Conservation (phyloP, 495 filamentous ascomycete genomes). For the Viridothelium virens region DNA sequence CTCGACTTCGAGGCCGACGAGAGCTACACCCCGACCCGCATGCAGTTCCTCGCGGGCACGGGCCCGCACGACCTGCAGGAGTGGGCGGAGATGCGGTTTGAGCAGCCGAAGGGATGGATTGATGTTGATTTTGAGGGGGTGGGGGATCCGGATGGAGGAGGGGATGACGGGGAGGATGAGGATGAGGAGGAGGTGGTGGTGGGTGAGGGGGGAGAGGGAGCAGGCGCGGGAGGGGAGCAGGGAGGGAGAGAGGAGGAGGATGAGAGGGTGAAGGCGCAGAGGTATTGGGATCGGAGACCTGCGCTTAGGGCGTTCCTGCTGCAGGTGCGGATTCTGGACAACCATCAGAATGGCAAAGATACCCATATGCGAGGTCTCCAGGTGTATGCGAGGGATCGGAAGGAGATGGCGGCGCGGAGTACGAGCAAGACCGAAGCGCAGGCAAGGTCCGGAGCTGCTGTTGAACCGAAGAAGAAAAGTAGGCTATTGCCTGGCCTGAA, state of each 20-base stretch:
- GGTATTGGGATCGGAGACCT: slow-evolving; percentile 28
- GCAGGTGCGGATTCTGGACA: slow-evolving; percentile 81
- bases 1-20: slow-evolving; percentile 89
- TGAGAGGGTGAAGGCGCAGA: slow-evolving; percentile 17
- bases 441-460: neutral
- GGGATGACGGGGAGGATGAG: slow-evolving; percentile 28
- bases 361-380: slow-evolving; percentile 92
- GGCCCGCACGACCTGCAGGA: slow-evolving; percentile 78
- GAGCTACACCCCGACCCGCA: slow-evolving; percentile 92
- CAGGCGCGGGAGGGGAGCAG: slow-evolving; percentile 20
- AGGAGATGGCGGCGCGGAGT: slow-evolving; percentile 4
- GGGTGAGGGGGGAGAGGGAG: neutral
- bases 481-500: neutral
- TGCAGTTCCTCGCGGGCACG: slow-evolving; percentile 77
- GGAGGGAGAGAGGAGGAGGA: slow-evolving; percentile 1
- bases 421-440: neutral
- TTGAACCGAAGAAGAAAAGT: neutral
- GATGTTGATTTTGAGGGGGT: slow-evolving; percentile 70
- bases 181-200: slow-evolving; percentile 19
- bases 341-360: slow-evolving; percentile 98
- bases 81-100: slow-evolving; percentile 71
- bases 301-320: slow-evolving; percentile 78
- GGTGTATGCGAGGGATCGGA: slow-evolving; percentile 71
- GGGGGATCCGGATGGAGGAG: slow-evolving; percentile 38
- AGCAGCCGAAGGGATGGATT: slow-evolving; percentile 79